A percentile compares a stretch with the other conserved stretches of the same genome.
phyloP scores from a whole-genome alignment of 495 filamentous ascomycete species.

The Neurospora pannonica region DNA sequence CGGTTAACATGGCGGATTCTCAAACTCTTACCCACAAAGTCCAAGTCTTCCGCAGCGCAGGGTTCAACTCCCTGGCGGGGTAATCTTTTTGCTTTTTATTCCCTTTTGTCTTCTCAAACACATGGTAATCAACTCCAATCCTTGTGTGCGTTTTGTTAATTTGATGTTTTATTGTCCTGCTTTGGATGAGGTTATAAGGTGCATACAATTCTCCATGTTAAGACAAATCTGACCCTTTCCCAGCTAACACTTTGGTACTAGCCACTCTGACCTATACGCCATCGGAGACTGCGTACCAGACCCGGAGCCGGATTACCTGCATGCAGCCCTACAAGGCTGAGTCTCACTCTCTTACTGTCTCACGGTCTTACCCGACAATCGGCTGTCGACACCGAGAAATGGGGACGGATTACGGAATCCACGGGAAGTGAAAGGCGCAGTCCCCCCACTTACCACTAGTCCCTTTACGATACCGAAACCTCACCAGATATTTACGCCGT shows the following conservation, averaged over 20 bases:
- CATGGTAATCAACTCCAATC: no score
- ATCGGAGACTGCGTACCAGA: no score
- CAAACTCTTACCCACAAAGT: not conserved
- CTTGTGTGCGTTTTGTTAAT: no score
- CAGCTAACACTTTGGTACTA: no score
- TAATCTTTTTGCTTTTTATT: not conserved
- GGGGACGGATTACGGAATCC: not conserved
- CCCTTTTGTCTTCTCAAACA: no score
- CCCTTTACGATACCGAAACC: not conserved
- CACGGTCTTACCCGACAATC: no score
- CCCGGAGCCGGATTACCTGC: no score
- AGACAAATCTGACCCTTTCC: no score
- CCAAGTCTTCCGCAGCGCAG: not conserved
- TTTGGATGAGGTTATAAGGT: no score
- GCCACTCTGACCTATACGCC: no score
- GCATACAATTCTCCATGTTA: no score
- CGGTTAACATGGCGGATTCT: not conserved
- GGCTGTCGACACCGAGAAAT: not conserved
- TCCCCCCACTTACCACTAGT: not conserved
- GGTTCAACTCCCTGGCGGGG: not conserved
- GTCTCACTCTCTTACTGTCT: not conserved
- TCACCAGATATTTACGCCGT: not conserved
- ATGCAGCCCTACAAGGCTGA: not conserved
- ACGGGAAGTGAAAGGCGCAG: not conserved
- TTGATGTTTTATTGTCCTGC: no score